phyloP scores from a whole-genome alignment of 73 alveolate genomes.

The Paramecium pentaurelia region DNA sequence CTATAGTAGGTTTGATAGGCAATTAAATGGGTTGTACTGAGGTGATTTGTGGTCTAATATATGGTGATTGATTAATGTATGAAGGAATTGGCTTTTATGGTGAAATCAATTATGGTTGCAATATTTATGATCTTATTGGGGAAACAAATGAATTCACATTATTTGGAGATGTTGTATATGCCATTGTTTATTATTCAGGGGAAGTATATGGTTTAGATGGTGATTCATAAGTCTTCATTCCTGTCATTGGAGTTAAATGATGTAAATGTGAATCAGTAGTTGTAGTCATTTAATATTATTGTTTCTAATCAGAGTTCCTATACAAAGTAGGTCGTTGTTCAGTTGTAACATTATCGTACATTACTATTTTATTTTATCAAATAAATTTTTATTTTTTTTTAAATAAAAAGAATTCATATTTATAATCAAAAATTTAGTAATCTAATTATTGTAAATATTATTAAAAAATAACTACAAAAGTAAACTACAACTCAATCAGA shows the following conservation, averaged over 20 bases:
- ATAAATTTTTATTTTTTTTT: neutral
- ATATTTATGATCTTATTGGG: neutral
- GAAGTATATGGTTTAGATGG: neutral
- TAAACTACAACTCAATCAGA: neutral
- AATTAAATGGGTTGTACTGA: neutral
- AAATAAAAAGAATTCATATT: neutral
- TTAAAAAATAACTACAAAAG: neutral
- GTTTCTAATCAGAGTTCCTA: neutral
- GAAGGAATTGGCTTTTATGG: neutral
- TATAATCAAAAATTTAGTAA: neutral
- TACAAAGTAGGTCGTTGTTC: conserved; percentile 36
- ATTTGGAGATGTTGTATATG: neutral
- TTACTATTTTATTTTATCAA: neutral
- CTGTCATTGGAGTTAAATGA: neutral
- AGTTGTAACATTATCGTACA: neutral
- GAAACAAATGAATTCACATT: neutral
- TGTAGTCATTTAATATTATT: neutral
- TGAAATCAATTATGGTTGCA: neutral
- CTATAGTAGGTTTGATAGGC: neutral
- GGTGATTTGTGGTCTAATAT: neutral
- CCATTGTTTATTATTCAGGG: neutral
- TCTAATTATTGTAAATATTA: neutral
- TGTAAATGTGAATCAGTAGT: neutral
- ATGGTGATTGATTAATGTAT: neutral
- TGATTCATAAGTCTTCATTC: neutral